Conservation (phyloP, 1,284 basidiomycete species). For the Puccinia horiana region DNA sequence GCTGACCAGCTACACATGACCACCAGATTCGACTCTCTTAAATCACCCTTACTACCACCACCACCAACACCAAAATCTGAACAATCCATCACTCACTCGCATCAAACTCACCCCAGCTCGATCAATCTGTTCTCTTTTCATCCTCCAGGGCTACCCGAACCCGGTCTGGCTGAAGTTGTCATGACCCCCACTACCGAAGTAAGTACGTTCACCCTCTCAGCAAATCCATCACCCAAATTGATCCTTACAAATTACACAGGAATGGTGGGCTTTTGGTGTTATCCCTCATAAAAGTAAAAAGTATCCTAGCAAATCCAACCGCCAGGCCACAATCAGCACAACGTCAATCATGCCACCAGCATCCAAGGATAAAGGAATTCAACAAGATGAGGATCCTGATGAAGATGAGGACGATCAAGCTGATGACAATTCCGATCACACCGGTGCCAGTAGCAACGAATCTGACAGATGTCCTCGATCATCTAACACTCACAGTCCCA, state of each 20-base stretch:
- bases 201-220: background rate
- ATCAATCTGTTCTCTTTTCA: constrained; percentile 19
- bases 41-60: background rate
- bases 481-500: constrained; percentile 5
- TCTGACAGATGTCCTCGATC: background rate
- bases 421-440: constrained; percentile 41
- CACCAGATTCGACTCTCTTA: constrained; percentile 33
- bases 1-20: constrained; percentile 17
- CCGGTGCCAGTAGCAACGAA: constrained; percentile 17
- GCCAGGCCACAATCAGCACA: background rate
- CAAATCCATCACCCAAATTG: background rate
- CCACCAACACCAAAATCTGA: background rate
- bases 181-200: constrained; percentile 49
- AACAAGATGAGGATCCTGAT: constrained; percentile 5
- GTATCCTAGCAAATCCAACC: background rate
- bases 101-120: background rate
- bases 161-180: constrained; percentile 28
- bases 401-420: constrained; percentile 27
- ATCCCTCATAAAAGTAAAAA: constrained; percentile 18
- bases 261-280: constrained; percentile 43
- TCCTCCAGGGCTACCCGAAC: background rate
- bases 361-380: background rate
- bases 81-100: background rate
- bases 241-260: background rate
- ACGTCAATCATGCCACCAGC: background rate